Evolutionary conservation across 805 yeast species (phyloP).

Genomic region (Zygotorulaspora chibaensis): DNA sequence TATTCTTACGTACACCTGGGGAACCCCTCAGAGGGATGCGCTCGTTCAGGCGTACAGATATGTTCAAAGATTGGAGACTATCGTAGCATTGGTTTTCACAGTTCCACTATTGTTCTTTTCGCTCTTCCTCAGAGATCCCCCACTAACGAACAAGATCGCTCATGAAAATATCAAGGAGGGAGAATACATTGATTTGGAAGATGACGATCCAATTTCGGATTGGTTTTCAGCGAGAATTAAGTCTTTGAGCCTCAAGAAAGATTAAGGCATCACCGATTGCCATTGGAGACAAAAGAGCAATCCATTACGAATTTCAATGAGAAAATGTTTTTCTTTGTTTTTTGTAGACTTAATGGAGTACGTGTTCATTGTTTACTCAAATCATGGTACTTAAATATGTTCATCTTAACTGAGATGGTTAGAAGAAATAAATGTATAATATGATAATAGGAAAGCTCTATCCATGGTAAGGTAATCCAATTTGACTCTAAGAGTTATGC

Average conservation of each 20-base stretch:
- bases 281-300: too few relatives aligned
- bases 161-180: slow-evolving; percentile 29
- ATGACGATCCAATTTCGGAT: slow-evolving; percentile 22
- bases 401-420: too few relatives aligned
- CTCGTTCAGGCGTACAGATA: slow-evolving; percentile 55
- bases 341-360: too few relatives aligned
- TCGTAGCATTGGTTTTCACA: slow-evolving; percentile 36
- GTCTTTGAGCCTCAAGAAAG: not conserved
- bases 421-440: too few relatives aligned
- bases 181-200: slow-evolving; percentile 18
- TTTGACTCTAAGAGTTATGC: too few relatives aligned
- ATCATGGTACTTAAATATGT: too few relatives aligned
- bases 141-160: slow-evolving; percentile 25
- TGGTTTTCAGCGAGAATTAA: slow-evolving; percentile 8
- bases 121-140: slow-evolving; percentile 27
- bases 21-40: slow-evolving; percentile 54
- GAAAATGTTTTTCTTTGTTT: too few relatives aligned
- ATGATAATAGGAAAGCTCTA: too few relatives aligned
- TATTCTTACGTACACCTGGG: slow-evolving; percentile 51
- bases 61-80: slow-evolving; percentile 54
- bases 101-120: slow-evolving; percentile 27
- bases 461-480: too few relatives aligned
- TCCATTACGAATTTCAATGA: too few relatives aligned
- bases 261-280: too few relatives aligned
- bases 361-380: too few relatives aligned